Percentiles rank a stretch among this genome's conserved stretches.
phyloP scores from a whole-genome alignment of 2,329 filamentous ascomycete genomes.

The Akanthomyces lecanii region DNA sequence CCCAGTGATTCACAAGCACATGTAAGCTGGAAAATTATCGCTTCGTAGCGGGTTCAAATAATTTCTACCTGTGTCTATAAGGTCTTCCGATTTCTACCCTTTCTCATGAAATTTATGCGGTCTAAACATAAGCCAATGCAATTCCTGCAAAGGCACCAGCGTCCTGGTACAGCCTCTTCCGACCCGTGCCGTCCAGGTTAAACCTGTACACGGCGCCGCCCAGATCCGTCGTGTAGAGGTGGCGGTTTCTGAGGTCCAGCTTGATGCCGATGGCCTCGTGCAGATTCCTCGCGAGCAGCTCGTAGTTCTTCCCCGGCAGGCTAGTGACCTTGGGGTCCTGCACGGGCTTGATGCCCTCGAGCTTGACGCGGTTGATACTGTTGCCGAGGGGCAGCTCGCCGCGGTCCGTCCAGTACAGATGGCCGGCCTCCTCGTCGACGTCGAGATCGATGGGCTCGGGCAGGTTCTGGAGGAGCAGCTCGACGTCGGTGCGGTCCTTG shows the following conservation, averaged over 20 bases:
- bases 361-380: slow-evolving; percentile 38
- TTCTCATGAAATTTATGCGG: too few species aligned
- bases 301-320: slow-evolving; percentile 22
- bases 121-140: slow-evolving; percentile 15
- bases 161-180: slow-evolving; percentile 25
- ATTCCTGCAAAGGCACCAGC: slow-evolving; percentile 26
- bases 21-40: neutral
- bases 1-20: neutral
- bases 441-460: slow-evolving; percentile 57
- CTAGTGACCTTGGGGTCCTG: neutral
- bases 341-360: slow-evolving; percentile 8
- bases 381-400: slow-evolving; percentile 55
- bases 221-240: slow-evolving; percentile 38
- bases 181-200: slow-evolving; percentile 29
- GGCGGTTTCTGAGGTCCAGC: slow-evolving; percentile 32
- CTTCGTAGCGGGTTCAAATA: too few species aligned
- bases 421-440: slow-evolving; percentile 40
- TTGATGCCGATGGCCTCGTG: slow-evolving; percentile 46
- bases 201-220: slow-evolving; percentile 36
- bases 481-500: slow-evolving; percentile 36
- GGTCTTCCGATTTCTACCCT: too few species aligned
- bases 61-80: too few species aligned
- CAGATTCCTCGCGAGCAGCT: slow-evolving; percentile 33
- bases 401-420: slow-evolving; percentile 58
- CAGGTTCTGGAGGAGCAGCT: slow-evolving; percentile 38